phyloP scores from a whole-genome alignment of 2,329 filamentous ascomycete genomes.

The Tolypocladium pustulatum region DNA sequence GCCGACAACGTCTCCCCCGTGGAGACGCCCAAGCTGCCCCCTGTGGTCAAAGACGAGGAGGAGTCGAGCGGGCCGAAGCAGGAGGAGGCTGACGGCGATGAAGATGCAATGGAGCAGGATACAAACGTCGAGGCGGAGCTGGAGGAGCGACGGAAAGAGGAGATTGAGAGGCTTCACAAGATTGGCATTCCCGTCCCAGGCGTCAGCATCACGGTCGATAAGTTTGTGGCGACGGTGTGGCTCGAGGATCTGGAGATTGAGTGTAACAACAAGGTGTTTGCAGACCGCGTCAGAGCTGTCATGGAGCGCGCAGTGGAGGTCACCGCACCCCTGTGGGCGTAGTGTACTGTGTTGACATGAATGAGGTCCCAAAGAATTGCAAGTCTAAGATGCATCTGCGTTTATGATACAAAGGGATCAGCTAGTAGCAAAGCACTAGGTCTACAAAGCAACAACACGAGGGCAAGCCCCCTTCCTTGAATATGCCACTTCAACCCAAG shows the following conservation, averaged over 20 bases:
- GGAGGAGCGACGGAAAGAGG: slow-evolving; percentile 50
- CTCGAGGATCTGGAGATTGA: slow-evolving; percentile 87
- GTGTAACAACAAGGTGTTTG: slow-evolving; percentile 65
- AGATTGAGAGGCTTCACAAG: slow-evolving; percentile 69
- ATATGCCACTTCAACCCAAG: slow-evolving; percentile 27
- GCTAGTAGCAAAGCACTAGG: slow-evolving; percentile 7
- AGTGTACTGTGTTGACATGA: background rate
- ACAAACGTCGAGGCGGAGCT: slow-evolving; percentile 32
- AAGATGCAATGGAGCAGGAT: slow-evolving; percentile 11
- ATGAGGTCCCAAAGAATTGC: background rate
- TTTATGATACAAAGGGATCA: slow-evolving; percentile 19
- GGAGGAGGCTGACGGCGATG: background rate
- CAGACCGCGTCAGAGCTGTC: slow-evolving; percentile 77
- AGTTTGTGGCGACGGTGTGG: slow-evolving; percentile 81
- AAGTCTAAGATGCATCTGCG: slow-evolving; percentile 8
- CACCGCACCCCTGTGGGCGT: slow-evolving; percentile 62
- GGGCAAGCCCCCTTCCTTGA: background rate
- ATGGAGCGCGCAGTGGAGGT: slow-evolving; percentile 85
- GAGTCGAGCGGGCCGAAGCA: background rate
- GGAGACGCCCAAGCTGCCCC: slow-evolving; percentile 46
- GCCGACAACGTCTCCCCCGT: slow-evolving; percentile 72
- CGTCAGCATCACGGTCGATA: slow-evolving; percentile 77
- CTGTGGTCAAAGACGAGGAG: slow-evolving; percentile 22
- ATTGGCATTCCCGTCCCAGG: slow-evolving; percentile 87
- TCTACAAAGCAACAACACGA: slow-evolving; percentile 17